Conservation (phyloP, 108 stramenopile genomes). For the Nannochloropsis gaditana region DNA sequence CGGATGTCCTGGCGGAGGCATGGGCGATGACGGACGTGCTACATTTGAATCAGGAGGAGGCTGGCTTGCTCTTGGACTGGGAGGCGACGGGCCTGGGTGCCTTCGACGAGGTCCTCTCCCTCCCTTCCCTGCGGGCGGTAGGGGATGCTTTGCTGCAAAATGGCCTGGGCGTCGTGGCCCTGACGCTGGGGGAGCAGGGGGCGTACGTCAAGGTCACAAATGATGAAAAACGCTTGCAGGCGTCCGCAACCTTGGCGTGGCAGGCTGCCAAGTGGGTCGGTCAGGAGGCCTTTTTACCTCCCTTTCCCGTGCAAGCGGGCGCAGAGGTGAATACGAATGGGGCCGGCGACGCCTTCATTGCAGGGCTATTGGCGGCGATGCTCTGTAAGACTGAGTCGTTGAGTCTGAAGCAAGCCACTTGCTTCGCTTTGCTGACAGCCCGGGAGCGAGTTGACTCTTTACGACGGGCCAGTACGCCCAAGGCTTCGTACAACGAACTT, state of each 20-base stretch:
- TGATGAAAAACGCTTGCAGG: slow-evolving; percentile 26
- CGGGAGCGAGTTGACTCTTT: slow-evolving; percentile 4
- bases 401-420: neutral
- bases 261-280: slow-evolving; percentile 42
- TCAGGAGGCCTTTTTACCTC: slow-evolving; percentile 21
- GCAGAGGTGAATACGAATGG: slow-evolving; percentile 41
- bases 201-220: slow-evolving; percentile 38
- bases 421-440: neutral
- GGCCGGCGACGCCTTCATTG: slow-evolving; percentile 44
- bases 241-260: slow-evolving; percentile 25
- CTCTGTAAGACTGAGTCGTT: slow-evolving; percentile 9
- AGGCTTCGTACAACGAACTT: slow-evolving; percentile 8
- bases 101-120: neutral
- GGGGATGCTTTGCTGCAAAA: slow-evolving; percentile 38
- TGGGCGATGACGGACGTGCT: slow-evolving; percentile 35
- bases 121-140: slow-evolving; percentile 22
- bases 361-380: slow-evolving; percentile 32
- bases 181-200: slow-evolving; percentile 38
- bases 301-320: slow-evolving; percentile 25
- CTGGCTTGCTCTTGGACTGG: slow-evolving; percentile 36
- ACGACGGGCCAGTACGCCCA: neutral
- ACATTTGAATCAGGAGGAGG: slow-evolving; percentile 47
- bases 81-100: neutral
- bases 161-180: slow-evolving; percentile 39
- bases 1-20: slow-evolving; percentile 26